Evolutionary conservation across 2,329 filamentous ascomycete species (phyloP).

Genomic region (Pseudogymnoascus sp.): DNA sequence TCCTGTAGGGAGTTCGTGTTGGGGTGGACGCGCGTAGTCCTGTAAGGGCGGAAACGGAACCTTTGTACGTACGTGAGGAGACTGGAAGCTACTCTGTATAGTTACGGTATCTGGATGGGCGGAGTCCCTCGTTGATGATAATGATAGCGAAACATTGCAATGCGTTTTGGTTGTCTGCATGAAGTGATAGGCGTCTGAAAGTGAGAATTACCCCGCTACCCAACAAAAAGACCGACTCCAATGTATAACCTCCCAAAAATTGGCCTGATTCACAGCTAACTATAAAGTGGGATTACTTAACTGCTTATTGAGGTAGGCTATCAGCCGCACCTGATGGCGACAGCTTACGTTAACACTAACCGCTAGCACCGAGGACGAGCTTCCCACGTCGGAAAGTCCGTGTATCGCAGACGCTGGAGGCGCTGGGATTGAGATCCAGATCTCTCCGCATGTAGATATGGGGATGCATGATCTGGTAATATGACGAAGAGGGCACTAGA

Average conservation of each 20-base stretch:
- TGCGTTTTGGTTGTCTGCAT: background rate
- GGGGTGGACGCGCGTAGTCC: background rate
- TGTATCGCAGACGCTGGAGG: background rate
- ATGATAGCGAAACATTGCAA: background rate
- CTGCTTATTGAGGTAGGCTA: background rate
- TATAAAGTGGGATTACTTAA: too few relatives aligned
- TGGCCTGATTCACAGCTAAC: too few relatives aligned
- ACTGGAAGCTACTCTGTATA: background rate
- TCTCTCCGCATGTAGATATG: background rate
- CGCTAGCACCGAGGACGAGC: background rate
- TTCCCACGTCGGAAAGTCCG: background rate
- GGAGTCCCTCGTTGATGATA: background rate
- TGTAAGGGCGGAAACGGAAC: background rate
- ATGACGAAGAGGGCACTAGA: background rate
- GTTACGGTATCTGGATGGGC: background rate
- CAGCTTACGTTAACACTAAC: background rate
- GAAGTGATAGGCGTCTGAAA: background rate
- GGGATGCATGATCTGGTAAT: background rate
- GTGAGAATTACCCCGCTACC: background rate
- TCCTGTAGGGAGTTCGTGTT: conserved; percentile 30
- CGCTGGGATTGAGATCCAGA: background rate
- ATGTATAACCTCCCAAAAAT: background rate
- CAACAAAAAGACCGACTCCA: background rate
- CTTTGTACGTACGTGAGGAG: background rate
- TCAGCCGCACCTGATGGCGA: background rate